These are phyloP conservation scores for Torulaspora gathmanii DNA, from an alignment of 805 yeast species.

Conservation along the genomic window DNA sequence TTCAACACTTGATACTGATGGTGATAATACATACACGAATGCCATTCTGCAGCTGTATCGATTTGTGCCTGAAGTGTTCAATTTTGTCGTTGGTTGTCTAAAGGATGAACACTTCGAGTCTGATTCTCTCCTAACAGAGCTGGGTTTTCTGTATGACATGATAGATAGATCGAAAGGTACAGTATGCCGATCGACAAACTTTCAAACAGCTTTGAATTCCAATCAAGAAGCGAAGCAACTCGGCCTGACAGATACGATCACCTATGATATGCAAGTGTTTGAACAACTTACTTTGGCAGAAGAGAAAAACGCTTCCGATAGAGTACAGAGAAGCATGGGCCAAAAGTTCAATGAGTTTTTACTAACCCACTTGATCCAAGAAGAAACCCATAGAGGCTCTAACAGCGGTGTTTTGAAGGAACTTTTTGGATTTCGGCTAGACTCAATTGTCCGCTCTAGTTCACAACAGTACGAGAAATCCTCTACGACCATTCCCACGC, in stretches of 20 bases:
- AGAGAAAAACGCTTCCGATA: slow-evolving; percentile 20
- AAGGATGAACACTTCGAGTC: slow-evolving; percentile 47
- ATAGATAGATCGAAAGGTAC: slow-evolving; percentile 71
- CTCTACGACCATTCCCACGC: slow-evolving; percentile 22
- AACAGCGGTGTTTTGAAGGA: slow-evolving; percentile 28
- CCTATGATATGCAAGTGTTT: slow-evolving; percentile 2
- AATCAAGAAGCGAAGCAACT: slow-evolving; percentile 45
- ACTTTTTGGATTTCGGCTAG: slow-evolving; percentile 32
- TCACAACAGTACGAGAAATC: slow-evolving; percentile 26
- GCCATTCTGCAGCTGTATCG: slow-evolving; percentile 75
- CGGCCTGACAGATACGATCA: slow-evolving; percentile 46
- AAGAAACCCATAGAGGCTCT: slow-evolving; percentile 25
- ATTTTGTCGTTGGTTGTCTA: slow-evolving; percentile 53
- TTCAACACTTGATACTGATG: slow-evolving; percentile 87
- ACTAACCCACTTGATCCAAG: slow-evolving; percentile 23
- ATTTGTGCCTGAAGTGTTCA: slow-evolving; percentile 68
- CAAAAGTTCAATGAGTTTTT: slow-evolving; percentile 32
- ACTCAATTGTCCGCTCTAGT: slow-evolving; percentile 21
- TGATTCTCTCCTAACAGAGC: slow-evolving; percentile 61
- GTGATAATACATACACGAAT: slow-evolving; percentile 73
- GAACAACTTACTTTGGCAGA: slow-evolving; percentile 3
- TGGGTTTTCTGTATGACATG: slow-evolving; percentile 92
- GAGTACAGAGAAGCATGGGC: slow-evolving; percentile 15
- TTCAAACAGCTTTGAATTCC: slow-evolving; percentile 50
- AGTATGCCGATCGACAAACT: slow-evolving; percentile 78